Percentiles rank a stretch among this genome's conserved stretches.
Conservation (phyloP, 345 rosid genomes). For the Viola odorata region DNA sequence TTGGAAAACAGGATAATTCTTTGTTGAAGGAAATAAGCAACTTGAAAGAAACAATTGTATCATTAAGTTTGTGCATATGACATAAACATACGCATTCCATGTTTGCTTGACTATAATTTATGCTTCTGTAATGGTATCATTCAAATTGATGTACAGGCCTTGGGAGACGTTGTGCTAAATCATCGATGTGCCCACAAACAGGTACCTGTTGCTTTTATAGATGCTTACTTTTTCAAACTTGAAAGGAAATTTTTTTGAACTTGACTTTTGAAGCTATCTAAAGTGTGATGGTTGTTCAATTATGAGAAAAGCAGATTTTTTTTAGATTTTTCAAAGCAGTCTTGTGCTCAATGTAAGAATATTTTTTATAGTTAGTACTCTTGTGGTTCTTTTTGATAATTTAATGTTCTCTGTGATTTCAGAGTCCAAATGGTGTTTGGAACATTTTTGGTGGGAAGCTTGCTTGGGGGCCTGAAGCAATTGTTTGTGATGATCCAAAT, state of each 20-base stretch:
- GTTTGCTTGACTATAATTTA: neutral
- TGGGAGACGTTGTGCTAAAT: constrained; percentile 50
- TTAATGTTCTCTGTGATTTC: constrained; percentile 13
- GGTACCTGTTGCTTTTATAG: constrained; percentile 10
- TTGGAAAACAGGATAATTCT: too few relatives aligned
- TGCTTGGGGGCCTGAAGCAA: constrained; percentile 52
- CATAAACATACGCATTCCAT: neutral
- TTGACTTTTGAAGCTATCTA: neutral
- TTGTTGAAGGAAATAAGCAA: too few relatives aligned
- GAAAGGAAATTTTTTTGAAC: too few relatives aligned
- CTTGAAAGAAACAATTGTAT: too few relatives aligned
- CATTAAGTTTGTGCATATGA: neutral
- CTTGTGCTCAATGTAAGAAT: too few relatives aligned
- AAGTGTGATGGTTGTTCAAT: too few relatives aligned
- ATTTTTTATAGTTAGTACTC: neutral
- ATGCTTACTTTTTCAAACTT: too few relatives aligned
- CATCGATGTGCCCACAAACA: constrained; percentile 55
- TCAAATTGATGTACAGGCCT: constrained; percentile 26
- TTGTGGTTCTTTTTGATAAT: neutral
- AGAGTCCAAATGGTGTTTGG: constrained; percentile 54
- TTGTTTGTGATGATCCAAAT: constrained; percentile 51
- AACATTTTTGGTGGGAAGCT: constrained; percentile 48
- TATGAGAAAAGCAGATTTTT: too few relatives aligned
- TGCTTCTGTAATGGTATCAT: neutral
- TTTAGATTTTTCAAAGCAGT: too few relatives aligned